Base-by-base conservation (phyloP, 2,329 filamentous ascomycete species). In the Magnaporthales sp. region DNA sequence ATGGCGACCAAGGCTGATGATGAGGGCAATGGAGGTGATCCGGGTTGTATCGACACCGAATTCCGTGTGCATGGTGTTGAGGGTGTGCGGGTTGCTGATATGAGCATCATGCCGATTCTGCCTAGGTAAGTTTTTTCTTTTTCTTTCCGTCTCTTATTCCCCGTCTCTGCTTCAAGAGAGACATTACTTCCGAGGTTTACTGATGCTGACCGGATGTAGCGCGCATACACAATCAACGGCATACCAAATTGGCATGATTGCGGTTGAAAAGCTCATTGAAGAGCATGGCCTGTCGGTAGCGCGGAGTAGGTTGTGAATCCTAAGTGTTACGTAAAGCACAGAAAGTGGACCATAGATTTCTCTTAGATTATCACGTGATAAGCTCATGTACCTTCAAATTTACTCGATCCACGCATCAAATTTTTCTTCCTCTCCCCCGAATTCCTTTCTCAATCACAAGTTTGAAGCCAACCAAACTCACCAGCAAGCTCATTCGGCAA, bases 1-100 rank as follows among this genome's bases (percentile, higher is more conserved):
- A 84, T 84, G 81, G 81, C 80, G 0, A 77, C 75, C 66, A 58
- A 46, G 0, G 73, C 70, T 5, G 76, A 78, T 32, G 26, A 24
- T 0, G 71, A 74, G 22, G 75, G 38, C 7, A 19, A 63, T 3
- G 30, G 38, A 51, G 38, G 38, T n/a, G 38, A 51, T 51, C 38
- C 10, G 62, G 24, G 31, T 4, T 26, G 29, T 63, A 31, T 63
- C 2, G 62, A 63, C 26, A 22, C n/a, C 29, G 62, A 31, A 1
- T 63, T 63, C 61, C 15, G 61, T 24, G 61, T 62, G 61, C 30
- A 30, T 30, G 61, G 61, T 6, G 19, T 62, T 10, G 27, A 62
- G 27, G 62, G 62, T 2, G 4, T 63, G 62, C 29, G 62, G 27
- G 60, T 62, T 11, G 60, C 60, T n/a, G 60, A 62, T 29, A 27